Evolutionary conservation across 192 early-diverging fungal genomes (phyloP).

Genomic region (Hyaloraphidium curvatum): DNA sequence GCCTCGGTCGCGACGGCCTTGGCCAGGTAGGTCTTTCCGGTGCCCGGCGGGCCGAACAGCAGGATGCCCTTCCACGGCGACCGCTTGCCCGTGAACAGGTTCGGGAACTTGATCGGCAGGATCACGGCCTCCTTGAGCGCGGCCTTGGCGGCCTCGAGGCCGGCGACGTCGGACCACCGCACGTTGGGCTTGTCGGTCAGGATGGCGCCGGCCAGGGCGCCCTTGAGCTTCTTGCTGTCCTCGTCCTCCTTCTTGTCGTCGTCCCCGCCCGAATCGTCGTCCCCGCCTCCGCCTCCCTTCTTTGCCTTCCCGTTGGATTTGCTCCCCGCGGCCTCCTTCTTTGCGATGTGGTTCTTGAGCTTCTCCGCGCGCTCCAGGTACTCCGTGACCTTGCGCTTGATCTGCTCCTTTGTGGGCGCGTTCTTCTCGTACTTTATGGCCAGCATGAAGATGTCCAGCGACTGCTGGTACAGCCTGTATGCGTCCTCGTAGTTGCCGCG

Average conservation of each 20-base stretch:
- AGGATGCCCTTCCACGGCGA: constrained; percentile 94
- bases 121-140: constrained; percentile 97
- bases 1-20: constrained; percentile 98
- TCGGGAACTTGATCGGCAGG: constrained; percentile 91
- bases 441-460: constrained; percentile 79
- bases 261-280: constrained; percentile 30
- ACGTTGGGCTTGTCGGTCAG: constrained; percentile 92
- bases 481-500: constrained; percentile 84
- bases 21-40: constrained; percentile 90
- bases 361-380: constrained; percentile 86
- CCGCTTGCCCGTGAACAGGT: constrained; percentile 86
- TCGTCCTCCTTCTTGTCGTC: constrained; percentile 42
- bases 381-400: constrained; percentile 74
- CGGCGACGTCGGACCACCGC: constrained; percentile 92
- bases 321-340: not conserved
- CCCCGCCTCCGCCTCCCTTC: constrained; percentile 12
- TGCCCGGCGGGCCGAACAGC: constrained; percentile 94
- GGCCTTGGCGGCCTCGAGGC: constrained; percentile 86
- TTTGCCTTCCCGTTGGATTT: constrained; percentile 5
- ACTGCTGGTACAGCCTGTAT: constrained; percentile 69
- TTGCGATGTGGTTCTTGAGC: too few relatives aligned
- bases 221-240: constrained; percentile 56
- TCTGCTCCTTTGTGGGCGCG: constrained; percentile 58
- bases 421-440: constrained; percentile 96
- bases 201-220: constrained; percentile 50